Conservation (phyloP, 2,329 filamentous ascomycete genomes). For the Mycosphaerella arachidis region DNA sequence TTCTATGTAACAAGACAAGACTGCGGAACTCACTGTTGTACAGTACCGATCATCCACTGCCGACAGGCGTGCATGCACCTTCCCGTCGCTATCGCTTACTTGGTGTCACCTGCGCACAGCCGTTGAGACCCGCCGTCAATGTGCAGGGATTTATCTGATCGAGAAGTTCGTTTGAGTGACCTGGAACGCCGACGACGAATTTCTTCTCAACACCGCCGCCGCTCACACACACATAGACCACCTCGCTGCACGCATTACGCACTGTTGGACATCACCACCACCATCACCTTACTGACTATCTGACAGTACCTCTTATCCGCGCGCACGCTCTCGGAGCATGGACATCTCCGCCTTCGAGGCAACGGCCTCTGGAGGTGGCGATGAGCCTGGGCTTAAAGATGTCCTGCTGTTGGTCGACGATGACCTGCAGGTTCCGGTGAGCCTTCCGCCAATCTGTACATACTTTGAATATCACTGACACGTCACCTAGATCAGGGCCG, state of each 20-base stretch:
- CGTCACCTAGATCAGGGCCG: constrained; percentile 9
- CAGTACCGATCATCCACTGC: not conserved
- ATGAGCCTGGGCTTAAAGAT: not conserved
- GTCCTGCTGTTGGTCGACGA: constrained; percentile 1
- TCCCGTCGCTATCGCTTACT: not conserved
- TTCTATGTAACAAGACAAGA: not conserved
- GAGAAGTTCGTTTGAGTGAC: not conserved
- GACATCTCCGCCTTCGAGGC: constrained; percentile 11
- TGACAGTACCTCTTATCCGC: not conserved
- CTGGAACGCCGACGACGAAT: not conserved
- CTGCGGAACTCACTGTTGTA: not conserved
- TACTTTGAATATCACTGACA: not conserved
- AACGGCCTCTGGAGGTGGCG: not conserved
- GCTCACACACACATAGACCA: no score
- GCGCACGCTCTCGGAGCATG: constrained; percentile 1
- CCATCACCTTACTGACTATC: not conserved
- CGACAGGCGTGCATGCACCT: not conserved
- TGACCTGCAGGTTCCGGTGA: constrained; percentile 8
- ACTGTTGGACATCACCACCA: not conserved
- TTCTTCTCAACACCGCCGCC: not conserved
- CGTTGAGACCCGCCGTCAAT: not conserved
- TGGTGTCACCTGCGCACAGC: not conserved
- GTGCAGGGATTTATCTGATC: not conserved
- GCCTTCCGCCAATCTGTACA: not conserved
- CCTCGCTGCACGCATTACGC: not conserved